Conservation (phyloP, 192 early-diverging fungal species). For the Mortierella antarctica region DNA sequence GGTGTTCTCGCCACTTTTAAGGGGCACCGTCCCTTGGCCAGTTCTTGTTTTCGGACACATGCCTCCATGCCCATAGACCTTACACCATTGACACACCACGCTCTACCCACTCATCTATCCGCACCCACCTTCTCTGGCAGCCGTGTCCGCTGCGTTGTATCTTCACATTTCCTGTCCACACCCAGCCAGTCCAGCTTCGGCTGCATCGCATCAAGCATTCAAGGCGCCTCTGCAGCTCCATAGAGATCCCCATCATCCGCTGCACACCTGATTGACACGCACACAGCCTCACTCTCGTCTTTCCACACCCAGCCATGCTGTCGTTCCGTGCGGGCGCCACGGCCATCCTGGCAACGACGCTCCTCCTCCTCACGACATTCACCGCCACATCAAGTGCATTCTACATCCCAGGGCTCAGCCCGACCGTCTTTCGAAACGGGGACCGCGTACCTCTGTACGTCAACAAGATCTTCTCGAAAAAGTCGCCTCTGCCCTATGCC, state of each 20-base stretch:
- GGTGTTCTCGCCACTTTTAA: not conserved
- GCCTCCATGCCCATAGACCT: not conserved
- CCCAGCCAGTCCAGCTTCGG: no score
- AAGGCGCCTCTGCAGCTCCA: not conserved
- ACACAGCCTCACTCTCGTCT: not conserved
- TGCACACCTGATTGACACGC: not conserved
- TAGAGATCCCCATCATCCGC: not conserved
- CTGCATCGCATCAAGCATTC: no score
- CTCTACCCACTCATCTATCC: not conserved
- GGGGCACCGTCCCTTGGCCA: not conserved
- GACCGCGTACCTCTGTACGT: constrained; percentile 70
- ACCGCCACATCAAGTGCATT: constrained; percentile 20
- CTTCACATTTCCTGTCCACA: no score
- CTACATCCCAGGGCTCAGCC: constrained; percentile 55
- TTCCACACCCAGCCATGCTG: constrained; percentile 9
- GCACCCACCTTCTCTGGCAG: not conserved
- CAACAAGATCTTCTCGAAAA: constrained; percentile 77
- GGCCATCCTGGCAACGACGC: constrained; percentile 12
- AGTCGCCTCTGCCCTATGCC: constrained; percentile 71
- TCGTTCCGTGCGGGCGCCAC: constrained; percentile 17
- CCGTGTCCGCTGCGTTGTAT: no score
- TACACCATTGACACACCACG: not conserved
- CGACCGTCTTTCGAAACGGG: constrained; percentile 50
- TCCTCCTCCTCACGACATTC: constrained; percentile 27
- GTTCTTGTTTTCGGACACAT: not conserved